Base-by-base conservation (phyloP, 495 filamentous ascomycete species). In the Apodospora peruviana region DNA sequence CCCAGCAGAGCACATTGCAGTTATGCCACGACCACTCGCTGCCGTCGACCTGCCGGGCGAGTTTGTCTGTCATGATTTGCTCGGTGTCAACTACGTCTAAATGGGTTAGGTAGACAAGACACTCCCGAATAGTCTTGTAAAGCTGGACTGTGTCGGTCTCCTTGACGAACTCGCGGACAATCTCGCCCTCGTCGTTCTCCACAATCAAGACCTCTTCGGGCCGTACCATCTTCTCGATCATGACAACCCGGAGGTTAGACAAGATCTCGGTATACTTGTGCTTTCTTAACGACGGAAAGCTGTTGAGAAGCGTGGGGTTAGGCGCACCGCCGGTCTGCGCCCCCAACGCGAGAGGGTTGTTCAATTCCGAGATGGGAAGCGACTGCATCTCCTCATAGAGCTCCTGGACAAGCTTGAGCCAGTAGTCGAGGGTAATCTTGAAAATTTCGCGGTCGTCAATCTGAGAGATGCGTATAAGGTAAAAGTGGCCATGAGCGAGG, bases 211-310 rank as follows among this genome's bases (percentile, higher is more conserved):
- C 94, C 71, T 97, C 94, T 70, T 99, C 93, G 5, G 93, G 93
- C 29, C 89, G 77, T 22, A 97, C 93, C 93, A 99, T 97, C 70
- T 96, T 95, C 73, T 99, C 93, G 53, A 99, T 96, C 93, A 99
- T 99, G 36, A 99, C 93, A 35, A 88, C 85, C 48, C 93, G 84
- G 40, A 99, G 76, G 62, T 95, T 96, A 8, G 91, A 90, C 17
- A 99, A 73, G 12, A 99, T 85, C 57, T 95, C 89, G 51, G 83
- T 83, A 64, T 97, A 99, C 67, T 95, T 95, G 74, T 99, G 91
- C 73, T 97, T 97, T 25, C 94, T 82, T 19, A 99, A n/a, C n/a
- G n/a, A 76, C 18, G 94, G 90, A 59, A 91, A 94, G 65, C 87
- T 91, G 52, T 79, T 81, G 42, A 97, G 75, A 10, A 91, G 72